A percentile compares a stretch with the other conserved stretches of the same genome.
Evolutionary conservation across 129 eudicot species (phyloP).

Genomic region (Scalesia atractyloides): DNA sequence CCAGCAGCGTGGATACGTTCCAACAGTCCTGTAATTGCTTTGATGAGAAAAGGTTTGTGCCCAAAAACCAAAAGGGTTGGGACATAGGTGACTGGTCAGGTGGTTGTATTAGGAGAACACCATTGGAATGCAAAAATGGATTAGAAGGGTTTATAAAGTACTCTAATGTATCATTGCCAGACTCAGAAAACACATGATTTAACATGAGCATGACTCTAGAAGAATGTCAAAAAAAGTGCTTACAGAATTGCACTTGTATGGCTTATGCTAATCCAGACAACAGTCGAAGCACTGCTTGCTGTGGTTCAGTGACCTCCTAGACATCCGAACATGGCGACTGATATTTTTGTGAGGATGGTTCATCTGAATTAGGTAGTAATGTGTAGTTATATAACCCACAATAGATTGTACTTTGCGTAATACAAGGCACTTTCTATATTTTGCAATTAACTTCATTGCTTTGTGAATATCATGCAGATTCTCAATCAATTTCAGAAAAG

Average conservation of each 20-base stretch:
- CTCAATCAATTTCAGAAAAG: not conserved
- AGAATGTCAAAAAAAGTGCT: not conserved
- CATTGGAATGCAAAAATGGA: not conserved
- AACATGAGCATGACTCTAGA: not conserved
- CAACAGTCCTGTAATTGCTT: not conserved
- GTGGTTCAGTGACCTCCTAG: not conserved
- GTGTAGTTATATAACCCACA: not conserved
- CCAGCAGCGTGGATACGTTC: not conserved
- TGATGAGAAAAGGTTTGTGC: not conserved
- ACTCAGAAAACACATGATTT: not conserved
- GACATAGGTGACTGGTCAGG: not conserved
- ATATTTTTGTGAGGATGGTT: not conserved
- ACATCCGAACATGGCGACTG: not conserved
- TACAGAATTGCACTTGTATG: not conserved
- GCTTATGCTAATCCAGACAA: not conserved
- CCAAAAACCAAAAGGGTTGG: not conserved
- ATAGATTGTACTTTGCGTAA: no score
- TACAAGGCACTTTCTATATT: no score
- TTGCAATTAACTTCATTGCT: not conserved
- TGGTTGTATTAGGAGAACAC: constrained; percentile 1
- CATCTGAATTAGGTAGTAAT: constrained; percentile 2
- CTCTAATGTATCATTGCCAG: not conserved
- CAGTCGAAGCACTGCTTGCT: not conserved
- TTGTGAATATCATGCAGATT: constrained; percentile 1
- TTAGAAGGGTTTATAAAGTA: not conserved